Evolutionary conservation across 2,329 filamentous ascomycete species (phyloP).

Genomic region (Chaetomium olivaceum): DNA sequence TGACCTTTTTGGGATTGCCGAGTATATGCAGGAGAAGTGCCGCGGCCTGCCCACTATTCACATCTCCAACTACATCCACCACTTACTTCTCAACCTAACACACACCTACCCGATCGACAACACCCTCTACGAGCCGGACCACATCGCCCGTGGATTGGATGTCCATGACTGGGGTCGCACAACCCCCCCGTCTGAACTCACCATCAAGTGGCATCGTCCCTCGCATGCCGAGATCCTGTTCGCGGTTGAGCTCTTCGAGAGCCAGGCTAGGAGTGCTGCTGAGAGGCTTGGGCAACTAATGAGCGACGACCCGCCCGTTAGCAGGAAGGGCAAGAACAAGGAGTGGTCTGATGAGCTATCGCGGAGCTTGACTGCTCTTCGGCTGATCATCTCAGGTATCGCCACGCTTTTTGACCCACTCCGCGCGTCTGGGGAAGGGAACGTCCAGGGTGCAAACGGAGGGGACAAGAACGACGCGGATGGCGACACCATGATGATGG

Average conservation of each 20-base stretch:
- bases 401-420: slow-evolving; percentile 85
- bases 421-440: slow-evolving; percentile 59
- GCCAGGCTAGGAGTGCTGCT: slow-evolving; percentile 76
- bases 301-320: slow-evolving; percentile 76
- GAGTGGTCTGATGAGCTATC: slow-evolving; percentile 98
- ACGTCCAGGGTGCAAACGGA: slow-evolving; percentile 46
- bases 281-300: slow-evolving; percentile 76
- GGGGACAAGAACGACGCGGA: slow-evolving; percentile 57
- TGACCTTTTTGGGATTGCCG: slow-evolving; percentile 85
- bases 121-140: slow-evolving; percentile 78
- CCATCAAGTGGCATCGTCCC: slow-evolving; percentile 89
- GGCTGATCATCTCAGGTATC: slow-evolving; percentile 87
- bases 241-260: slow-evolving; percentile 84
- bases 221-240: slow-evolving; percentile 79
- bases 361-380: slow-evolving; percentile 80
- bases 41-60: slow-evolving; percentile 92
- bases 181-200: slow-evolving; percentile 72
- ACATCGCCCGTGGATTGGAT: slow-evolving; percentile 69
- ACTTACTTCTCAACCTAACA: slow-evolving; percentile 89
- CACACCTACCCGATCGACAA: slow-evolving; percentile 93
- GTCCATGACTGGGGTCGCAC: slow-evolving; percentile 81
- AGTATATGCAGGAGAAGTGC: slow-evolving; percentile 96
- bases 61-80: slow-evolving; percentile 96
- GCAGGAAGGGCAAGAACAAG: slow-evolving; percentile 92
- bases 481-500: slow-evolving; percentile 45